Conservation (phyloP, 257 asterid species). For the Ilex asprella region DNA sequence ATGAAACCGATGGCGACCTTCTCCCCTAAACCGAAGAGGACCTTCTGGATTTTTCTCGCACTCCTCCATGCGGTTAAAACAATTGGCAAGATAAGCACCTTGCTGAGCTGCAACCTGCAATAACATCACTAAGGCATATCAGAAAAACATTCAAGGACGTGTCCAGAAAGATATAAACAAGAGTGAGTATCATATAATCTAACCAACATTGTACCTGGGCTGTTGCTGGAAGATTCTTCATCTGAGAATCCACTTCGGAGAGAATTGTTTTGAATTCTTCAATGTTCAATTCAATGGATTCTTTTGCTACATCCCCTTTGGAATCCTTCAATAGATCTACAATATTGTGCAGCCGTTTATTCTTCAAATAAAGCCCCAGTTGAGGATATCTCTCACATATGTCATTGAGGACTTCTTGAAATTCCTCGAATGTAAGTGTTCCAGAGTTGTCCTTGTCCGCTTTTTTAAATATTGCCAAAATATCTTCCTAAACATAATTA, state of each 20-base stretch:
- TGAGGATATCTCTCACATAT: conserved; percentile 93
- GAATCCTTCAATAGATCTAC: conserved; percentile 64
- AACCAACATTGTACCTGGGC: conserved; percentile 58
- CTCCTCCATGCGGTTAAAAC: conserved; percentile 89
- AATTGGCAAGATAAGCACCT: conserved; percentile 87
- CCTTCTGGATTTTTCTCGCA: conserved; percentile 87
- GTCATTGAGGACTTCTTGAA: conserved; percentile 75
- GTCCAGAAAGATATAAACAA: no score
- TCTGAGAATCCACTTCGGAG: conserved; percentile 78
- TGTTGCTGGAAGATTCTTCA: conserved; percentile 98
- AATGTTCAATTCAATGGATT: conserved; percentile 66
- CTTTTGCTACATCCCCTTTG: conserved; percentile 47
- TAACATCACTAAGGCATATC: conserved; percentile 16
- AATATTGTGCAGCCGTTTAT: conserved; percentile 46
- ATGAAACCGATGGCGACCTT: conserved; percentile 88
- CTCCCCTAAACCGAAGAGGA: conserved; percentile 90
- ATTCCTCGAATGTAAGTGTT: conserved; percentile 80
- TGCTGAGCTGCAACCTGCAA: conserved; percentile 93
- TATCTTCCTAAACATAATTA: conserved; percentile 54
- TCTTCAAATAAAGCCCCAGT: conserved; percentile 66
- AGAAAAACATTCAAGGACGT: not conserved
- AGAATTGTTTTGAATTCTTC: conserved; percentile 82
- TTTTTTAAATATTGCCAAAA: conserved; percentile 70
- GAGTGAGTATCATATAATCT: no score
- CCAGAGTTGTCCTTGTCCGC: conserved; percentile 93